Evolutionary conservation across 306 rosid species (phyloP).

Genomic region (Lagenaria siceraria): DNA sequence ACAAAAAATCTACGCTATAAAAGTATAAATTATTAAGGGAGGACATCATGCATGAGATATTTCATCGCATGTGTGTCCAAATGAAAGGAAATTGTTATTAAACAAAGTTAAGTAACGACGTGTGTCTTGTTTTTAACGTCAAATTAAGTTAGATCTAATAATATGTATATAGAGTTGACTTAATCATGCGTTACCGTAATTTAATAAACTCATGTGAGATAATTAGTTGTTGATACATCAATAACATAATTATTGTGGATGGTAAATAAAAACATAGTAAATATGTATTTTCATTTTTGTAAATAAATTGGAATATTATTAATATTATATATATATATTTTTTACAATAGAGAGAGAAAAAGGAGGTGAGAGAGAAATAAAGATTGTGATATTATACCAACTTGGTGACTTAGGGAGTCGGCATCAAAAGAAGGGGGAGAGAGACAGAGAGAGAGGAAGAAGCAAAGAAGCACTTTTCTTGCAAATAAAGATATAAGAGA

Average conservation of each 20-base stretch:
- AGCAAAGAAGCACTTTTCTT: neutral
- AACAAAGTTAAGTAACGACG: neutral
- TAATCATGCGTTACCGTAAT: too few species aligned
- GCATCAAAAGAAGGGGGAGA: neutral
- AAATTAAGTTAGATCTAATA: neutral
- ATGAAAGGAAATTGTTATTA: accelerated
- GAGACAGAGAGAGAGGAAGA: neutral
- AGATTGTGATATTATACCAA: neutral
- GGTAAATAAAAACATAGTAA: neutral
- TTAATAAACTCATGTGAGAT: too few species aligned
- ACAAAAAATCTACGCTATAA: too few species aligned
- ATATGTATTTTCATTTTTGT: neutral
- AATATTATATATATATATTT: neutral
- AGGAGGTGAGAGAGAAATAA: neutral
- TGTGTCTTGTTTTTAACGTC: neutral
- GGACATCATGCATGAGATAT: neutral
- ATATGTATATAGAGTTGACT: neutral
- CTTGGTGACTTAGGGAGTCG: neutral
- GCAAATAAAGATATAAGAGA: neutral
- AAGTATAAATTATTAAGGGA: neutral
- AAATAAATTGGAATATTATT: neutral
- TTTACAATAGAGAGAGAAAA: neutral
- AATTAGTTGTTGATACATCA: too few species aligned
- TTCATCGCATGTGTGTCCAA: neutral
- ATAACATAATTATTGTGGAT: too few species aligned